These are phyloP conservation scores for Serendipita vermifera DNA, from an alignment of 768 basidiomycete species.

Conservation along the genomic window DNA sequence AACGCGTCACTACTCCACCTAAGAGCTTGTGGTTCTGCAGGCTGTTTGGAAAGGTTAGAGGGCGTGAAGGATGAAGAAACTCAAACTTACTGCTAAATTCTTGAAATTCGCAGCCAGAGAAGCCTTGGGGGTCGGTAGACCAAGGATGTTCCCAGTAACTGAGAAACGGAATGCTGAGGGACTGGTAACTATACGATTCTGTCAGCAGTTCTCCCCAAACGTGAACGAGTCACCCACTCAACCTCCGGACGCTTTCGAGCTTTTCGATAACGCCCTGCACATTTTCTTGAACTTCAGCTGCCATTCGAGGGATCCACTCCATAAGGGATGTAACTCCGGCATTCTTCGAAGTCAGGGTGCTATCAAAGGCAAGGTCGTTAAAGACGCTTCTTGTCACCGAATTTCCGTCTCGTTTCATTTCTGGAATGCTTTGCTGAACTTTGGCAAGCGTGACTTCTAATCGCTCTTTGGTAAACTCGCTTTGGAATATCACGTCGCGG, in stretches of 20 bases:
- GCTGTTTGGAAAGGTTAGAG: constrained; percentile 10
- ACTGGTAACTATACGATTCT: not conserved
- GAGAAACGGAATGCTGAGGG: constrained; percentile 66
- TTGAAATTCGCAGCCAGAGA: constrained; percentile 63
- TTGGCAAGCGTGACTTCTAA: constrained; percentile 77
- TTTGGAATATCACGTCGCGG: constrained; percentile 61
- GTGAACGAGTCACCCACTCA: constrained; percentile 35
- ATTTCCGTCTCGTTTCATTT: constrained; percentile 79
- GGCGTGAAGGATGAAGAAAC: not conserved
- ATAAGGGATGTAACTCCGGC: constrained; percentile 57
- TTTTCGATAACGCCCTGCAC: constrained; percentile 61
- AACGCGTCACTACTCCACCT: constrained; percentile 55
- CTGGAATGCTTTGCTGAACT: constrained; percentile 77
- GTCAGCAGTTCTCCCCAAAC: constrained; percentile 2
- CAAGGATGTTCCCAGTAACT: constrained; percentile 75
- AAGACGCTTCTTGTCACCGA: constrained; percentile 64
- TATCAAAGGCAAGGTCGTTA: constrained; percentile 50
- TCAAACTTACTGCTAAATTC: constrained; percentile 39
- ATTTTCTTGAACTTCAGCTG: constrained; percentile 53
- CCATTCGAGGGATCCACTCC: constrained; percentile 66
- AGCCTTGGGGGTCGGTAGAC: constrained; percentile 54
- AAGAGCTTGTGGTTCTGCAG: constrained; percentile 46
- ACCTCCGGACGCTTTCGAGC: constrained; percentile 59
- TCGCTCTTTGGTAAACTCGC: constrained; percentile 66
- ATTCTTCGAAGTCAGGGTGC: constrained; percentile 55